phyloP scores from a whole-genome alignment of 2,329 filamentous ascomycete species.

The Colletotrichum neosansevieriae region DNA sequence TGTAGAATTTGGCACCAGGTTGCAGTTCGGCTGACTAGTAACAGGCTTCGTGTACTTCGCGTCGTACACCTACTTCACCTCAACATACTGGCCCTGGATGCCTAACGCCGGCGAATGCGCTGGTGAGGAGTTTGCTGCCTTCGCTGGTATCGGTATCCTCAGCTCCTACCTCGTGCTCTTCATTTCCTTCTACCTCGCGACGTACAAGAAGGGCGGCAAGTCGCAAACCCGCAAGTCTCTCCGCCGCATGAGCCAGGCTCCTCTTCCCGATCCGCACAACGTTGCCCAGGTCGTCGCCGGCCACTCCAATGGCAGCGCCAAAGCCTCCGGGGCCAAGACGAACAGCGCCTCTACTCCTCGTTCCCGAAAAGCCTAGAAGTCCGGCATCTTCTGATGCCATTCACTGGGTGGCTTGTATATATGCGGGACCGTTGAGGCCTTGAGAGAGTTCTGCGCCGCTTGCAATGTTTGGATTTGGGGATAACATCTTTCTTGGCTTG shows the following conservation, averaged over 20 bases:
- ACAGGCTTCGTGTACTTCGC: conserved; percentile 97
- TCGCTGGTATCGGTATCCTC: conserved; percentile 90
- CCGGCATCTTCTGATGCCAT: conserved; percentile 15
- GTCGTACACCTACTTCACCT: conserved; percentile 98
- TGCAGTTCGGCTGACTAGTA: conserved; percentile 41
- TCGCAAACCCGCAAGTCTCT: conserved; percentile 82
- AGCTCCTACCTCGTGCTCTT: conserved; percentile 97
- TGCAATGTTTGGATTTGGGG: conserved; percentile 28
- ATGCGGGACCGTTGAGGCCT: conserved; percentile 23
- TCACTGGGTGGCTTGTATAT: conserved; percentile 38
- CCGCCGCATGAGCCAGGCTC: conserved; percentile 73
- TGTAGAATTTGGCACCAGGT: neutral
- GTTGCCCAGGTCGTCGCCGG: conserved; percentile 66
- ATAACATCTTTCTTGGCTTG: conserved; percentile 30
- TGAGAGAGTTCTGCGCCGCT: conserved; percentile 25
- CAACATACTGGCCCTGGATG: conserved; percentile 86
- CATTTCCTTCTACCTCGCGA: conserved; percentile 98
- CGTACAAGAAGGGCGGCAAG: conserved; percentile 91
- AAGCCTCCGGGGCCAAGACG: conserved; percentile 65
- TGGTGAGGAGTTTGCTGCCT: conserved; percentile 96
- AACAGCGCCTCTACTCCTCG: conserved; percentile 71
- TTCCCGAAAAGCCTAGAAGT: conserved; percentile 75
- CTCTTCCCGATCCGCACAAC: conserved; percentile 85
- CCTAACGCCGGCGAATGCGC: conserved; percentile 89
- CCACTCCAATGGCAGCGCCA: conserved; percentile 65